Evolutionary conservation across 116 monocot genomes (phyloP), one percentile per base, ranked within the genome.

Genomic region (Trichopus zeylanicus): DNA sequence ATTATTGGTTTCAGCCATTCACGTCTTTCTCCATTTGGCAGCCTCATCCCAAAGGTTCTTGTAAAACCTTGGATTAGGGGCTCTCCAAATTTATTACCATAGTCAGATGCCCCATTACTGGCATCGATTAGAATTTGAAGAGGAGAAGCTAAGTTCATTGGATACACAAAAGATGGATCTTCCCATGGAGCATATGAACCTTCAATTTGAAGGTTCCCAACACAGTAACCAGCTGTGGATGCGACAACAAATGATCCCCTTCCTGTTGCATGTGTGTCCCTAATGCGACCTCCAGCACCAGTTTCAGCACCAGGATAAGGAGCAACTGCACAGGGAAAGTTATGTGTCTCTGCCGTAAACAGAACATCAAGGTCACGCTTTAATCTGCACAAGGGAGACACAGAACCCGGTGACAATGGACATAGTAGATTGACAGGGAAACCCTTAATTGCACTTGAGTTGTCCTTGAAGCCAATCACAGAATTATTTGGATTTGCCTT

Each of bases 1-100:
- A 95, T 95, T 32, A 95, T 95, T 7, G 95, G 95, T 57, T 95
- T 95, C 67, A 95, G 48, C 95, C 95, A 95, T 59, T 95, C 95
- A 51, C 95, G 83, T 28, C 95, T 68, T 33, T 95, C 95, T 29
- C 91, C 91, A 65, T 73, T 77, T 51, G 73, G 63, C 1, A 95
- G 67, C 29, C 91, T 78, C 85, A 80, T 79, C 1, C 97, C 91
- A 67, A 91, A 98, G 13, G 73, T 91, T 61, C 97, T 82, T 18
- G 85, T 91, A 26, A 68, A 91, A 1, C 97, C 97, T 65, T 91
- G 97, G 67, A 98, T 98, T 47, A 95, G 37, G 52, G 95, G 95
- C 49, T 95, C 95, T 11, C 94, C 95, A 66, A 95, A 95, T 56
- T 95, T 95, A 68, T 95, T 95, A 2, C 95, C 95, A 71, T 95